Evolutionary conservation across 345 rosid species (phyloP).

Genomic region (Linum trigynum): DNA sequence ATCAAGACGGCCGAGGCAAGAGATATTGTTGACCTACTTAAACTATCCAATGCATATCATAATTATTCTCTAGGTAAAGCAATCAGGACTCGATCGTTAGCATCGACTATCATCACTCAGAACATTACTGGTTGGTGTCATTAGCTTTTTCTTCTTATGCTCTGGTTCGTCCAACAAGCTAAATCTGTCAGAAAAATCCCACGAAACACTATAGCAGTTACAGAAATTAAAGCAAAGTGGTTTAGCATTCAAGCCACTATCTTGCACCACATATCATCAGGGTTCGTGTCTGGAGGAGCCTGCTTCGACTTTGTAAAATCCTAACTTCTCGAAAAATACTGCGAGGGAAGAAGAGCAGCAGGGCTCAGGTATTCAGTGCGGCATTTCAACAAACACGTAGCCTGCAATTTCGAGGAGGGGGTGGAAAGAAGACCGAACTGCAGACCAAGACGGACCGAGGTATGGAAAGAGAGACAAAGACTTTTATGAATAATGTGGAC

Average conservation of each 20-base stretch:
- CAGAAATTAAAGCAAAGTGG: background rate
- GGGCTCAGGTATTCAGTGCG: background rate
- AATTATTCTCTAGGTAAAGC: background rate
- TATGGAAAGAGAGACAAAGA: slow-evolving; percentile 7
- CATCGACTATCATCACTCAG: slow-evolving; percentile 52
- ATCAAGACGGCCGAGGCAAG: slow-evolving; percentile 50
- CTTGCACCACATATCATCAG: slow-evolving; percentile 8
- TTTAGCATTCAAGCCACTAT: background rate
- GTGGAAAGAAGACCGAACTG: background rate
- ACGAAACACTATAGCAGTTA: background rate
- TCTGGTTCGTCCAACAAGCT: slow-evolving; percentile 53
- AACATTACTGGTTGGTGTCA: slow-evolving; percentile 45
- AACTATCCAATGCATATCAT: background rate
- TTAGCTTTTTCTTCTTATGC: slow-evolving; percentile 37
- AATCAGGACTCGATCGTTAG: background rate
- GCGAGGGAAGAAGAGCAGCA: background rate
- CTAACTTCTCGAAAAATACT: slow-evolving; percentile 17
- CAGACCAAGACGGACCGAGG: background rate
- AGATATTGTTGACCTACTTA: background rate
- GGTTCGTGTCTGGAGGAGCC: slow-evolving; percentile 12
- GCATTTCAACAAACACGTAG: background rate
- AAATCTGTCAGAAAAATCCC: slow-evolving; percentile 36
- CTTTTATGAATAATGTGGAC: slow-evolving; percentile 11
- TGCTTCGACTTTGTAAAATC: slow-evolving; percentile 22
- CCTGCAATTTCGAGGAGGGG: background rate